These are phyloP conservation scores for Phytophthora hibernalis DNA, from an alignment of 352 stramenopile genomes.

Conservation along the genomic window DNA sequence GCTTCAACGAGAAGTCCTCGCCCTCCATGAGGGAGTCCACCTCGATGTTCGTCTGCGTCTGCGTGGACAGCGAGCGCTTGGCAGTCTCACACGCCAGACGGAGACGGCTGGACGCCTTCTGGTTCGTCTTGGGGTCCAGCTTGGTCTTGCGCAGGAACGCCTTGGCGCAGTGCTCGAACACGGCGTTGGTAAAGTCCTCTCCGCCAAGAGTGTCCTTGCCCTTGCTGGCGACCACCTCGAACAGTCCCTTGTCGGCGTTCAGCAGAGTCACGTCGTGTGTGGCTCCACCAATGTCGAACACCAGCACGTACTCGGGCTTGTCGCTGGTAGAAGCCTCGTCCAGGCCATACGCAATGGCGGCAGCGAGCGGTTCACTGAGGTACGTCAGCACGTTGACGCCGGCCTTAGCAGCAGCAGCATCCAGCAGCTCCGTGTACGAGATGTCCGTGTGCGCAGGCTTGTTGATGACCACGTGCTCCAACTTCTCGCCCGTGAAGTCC, in stretches of 20 bases:
- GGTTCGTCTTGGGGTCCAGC: slow-evolving; percentile 94
- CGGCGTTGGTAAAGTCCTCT: slow-evolving; percentile 96
- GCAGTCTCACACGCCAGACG: slow-evolving; percentile 96
- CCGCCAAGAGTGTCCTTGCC: slow-evolving; percentile 97
- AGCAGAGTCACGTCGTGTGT: slow-evolving; percentile 97
- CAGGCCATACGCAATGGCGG: slow-evolving; percentile 98
- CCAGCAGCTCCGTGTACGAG: slow-evolving; percentile 80
- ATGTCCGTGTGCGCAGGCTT: slow-evolving; percentile 77
- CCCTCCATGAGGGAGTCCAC: slow-evolving; percentile 98
- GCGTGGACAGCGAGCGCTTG: slow-evolving; percentile 97
- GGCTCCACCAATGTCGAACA: slow-evolving; percentile 98
- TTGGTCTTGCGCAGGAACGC: slow-evolving; percentile 95
- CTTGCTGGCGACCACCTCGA: slow-evolving; percentile 96
- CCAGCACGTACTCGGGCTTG: slow-evolving; percentile 95
- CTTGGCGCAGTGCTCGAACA: slow-evolving; percentile 97
- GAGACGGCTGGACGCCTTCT: slow-evolving; percentile 95
- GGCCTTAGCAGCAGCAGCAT: slow-evolving; percentile 86
- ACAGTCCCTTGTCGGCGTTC: slow-evolving; percentile 98
- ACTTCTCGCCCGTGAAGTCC: slow-evolving; percentile 86
- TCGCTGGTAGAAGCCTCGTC: slow-evolving; percentile 91
- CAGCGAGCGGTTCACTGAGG: slow-evolving; percentile 98
- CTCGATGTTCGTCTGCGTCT: slow-evolving; percentile 97
- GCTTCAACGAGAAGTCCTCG: slow-evolving; percentile 97
- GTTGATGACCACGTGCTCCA: slow-evolving; percentile 82
- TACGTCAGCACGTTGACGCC: slow-evolving; percentile 96